A percentile compares a stretch with the other conserved stretches of the same genome.
These are phyloP conservation scores for Nevesoporus exiguus DNA, from an alignment of 768 basidiomycete species.

Conservation along the genomic window DNA sequence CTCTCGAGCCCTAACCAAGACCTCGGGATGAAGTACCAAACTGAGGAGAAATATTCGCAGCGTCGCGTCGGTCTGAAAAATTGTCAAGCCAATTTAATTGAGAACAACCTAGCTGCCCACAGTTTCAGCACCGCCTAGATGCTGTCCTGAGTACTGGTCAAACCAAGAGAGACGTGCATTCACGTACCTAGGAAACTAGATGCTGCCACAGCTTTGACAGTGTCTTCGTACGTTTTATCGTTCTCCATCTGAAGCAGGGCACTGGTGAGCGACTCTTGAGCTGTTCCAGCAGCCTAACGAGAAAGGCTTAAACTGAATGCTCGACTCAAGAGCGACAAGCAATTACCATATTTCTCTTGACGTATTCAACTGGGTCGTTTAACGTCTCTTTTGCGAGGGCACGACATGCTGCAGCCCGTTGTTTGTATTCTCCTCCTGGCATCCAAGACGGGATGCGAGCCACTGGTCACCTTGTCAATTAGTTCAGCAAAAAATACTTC, in stretches of 20 bases:
- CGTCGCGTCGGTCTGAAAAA: conserved; percentile 11
- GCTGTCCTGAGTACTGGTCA: not conserved
- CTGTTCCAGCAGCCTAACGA: conserved; percentile 18
- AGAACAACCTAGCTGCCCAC: conserved; percentile 7
- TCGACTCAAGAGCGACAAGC: not conserved
- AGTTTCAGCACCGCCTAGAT: conserved; percentile 27
- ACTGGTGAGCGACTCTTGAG: conserved; percentile 21
- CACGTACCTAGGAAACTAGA: conserved; percentile 23
- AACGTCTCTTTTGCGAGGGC: conserved; percentile 23
- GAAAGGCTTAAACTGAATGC: not conserved
- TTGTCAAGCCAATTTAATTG: not conserved
- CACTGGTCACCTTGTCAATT: conserved; percentile 9
- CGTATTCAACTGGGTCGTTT: conserved; percentile 19
- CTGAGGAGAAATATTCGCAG: conserved; percentile 31
- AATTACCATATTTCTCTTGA: conserved; percentile 23
- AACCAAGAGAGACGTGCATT: not conserved
- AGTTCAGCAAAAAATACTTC: not conserved
- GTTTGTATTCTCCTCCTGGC: conserved; percentile 30
- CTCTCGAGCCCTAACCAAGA: conserved; percentile 29
- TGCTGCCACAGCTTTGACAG: conserved; percentile 23
- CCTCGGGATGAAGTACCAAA: conserved; percentile 33
- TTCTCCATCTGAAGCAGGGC: conserved; percentile 10
- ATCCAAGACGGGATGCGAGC: conserved; percentile 33
- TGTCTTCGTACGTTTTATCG: conserved; percentile 1
- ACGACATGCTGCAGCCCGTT: conserved; percentile 15